Percentiles rank a stretch among this genome's conserved stretches.
Evolutionary conservation across 2,329 filamentous ascomycete species (phyloP).

Genomic region (Fusarium sp.): DNA sequence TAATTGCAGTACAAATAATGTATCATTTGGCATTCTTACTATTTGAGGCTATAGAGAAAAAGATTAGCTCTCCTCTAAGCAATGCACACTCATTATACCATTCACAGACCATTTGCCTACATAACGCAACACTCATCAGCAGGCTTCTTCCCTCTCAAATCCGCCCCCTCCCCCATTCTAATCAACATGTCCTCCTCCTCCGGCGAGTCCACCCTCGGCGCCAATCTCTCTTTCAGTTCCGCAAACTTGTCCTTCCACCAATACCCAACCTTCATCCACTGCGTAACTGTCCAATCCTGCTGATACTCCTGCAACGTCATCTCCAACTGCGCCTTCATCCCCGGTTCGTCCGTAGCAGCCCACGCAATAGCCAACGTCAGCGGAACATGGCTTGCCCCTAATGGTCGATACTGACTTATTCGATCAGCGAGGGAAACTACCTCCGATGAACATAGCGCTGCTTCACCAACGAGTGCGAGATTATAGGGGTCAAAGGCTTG

Average conservation of each 20-base stretch:
- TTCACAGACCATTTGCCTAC: background rate
- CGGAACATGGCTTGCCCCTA: conserved; percentile 34
- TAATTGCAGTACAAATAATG: no score
- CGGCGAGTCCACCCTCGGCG: background rate
- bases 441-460: conserved; percentile 30
- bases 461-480: conserved; percentile 18
- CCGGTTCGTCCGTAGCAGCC: conserved; percentile 34
- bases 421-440: conserved; percentile 18
- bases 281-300: conserved; percentile 29
- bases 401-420: conserved; percentile 24
- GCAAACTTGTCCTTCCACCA: conserved; percentile 38
- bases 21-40: no score
- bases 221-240: conserved; percentile 16
- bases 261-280: conserved; percentile 26
- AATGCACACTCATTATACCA: no score
- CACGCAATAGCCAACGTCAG: conserved; percentile 29
- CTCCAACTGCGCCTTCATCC: conserved; percentile 26
- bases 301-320: conserved; percentile 29
- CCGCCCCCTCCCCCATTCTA: background rate
- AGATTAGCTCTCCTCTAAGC: background rate
- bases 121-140: conserved; percentile 34
- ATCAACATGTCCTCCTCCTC: conserved; percentile 8
- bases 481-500: conserved; percentile 37
- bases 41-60: no score
- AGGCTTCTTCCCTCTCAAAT: background rate